Conservation (phyloP, 108 stramenopile species). For the Skeletonema potamos region DNA sequence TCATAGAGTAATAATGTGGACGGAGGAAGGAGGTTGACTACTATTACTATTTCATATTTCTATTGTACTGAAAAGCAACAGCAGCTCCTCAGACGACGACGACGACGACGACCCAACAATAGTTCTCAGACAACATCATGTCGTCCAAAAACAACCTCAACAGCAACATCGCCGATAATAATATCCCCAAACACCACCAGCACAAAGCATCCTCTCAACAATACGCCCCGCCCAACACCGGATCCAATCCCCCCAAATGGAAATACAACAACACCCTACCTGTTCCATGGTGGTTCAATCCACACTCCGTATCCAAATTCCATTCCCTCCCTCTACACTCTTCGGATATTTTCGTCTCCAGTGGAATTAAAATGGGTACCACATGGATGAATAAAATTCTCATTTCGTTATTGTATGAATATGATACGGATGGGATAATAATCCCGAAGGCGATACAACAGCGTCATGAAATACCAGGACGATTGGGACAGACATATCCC, state of each 20-base stretch:
- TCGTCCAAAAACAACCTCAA: neutral
- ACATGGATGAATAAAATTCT: slow-evolving; percentile 31
- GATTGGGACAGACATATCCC: slow-evolving; percentile 31
- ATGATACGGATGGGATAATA: slow-evolving; percentile 5
- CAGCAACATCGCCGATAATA: neutral
- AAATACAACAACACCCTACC: slow-evolving; percentile 13
- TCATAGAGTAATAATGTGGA: no score
- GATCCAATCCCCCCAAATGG: slow-evolving; percentile 20
- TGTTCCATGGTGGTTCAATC: slow-evolving; percentile 38
- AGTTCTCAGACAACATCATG: no score
- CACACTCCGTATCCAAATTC: slow-evolving; percentile 12
- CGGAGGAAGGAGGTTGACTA: no score
- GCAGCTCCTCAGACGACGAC: no score
- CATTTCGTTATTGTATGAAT: slow-evolving; percentile 10
- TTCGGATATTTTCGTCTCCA: slow-evolving; percentile 23
- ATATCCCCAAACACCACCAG: neutral
- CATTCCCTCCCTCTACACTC: neutral
- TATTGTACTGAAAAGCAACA: no score
- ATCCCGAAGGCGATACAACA: neutral
- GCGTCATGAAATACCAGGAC: neutral
- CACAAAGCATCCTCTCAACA: no score
- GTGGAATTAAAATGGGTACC: slow-evolving; percentile 41
- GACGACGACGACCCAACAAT: no score
- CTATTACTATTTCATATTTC: no score
- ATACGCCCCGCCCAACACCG: neutral